phyloP scores from a whole-genome alignment of 1,284 basidiomycete genomes.

The Leccinum pachyderme region DNA sequence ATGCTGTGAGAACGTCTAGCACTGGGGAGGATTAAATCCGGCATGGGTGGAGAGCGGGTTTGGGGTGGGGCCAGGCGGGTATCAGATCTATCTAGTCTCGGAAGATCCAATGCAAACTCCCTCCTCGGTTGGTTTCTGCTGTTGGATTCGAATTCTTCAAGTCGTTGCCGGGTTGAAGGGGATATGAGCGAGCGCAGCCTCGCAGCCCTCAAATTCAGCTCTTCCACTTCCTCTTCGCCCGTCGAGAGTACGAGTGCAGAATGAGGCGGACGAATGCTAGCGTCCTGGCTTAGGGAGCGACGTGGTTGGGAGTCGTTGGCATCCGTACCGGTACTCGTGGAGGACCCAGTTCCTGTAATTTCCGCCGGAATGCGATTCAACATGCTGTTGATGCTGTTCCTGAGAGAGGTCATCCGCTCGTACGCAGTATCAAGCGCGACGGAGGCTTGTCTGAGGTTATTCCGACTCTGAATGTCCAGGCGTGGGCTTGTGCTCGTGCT shows the following conservation, averaged over 20 bases:
- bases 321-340: slow-evolving; percentile 5
- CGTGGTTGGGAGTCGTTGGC: slow-evolving; percentile 10
- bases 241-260: slow-evolving; percentile 34
- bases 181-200: slow-evolving; percentile 31
- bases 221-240: slow-evolving; percentile 24
- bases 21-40: slow-evolving; percentile 27
- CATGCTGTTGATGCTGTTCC: slow-evolving; percentile 42
- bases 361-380: slow-evolving; percentile 35
- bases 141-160: slow-evolving; percentile 32
- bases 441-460: slow-evolving; percentile 46
- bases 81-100: slow-evolving; percentile 12
- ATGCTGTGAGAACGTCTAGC: slow-evolving; percentile 15
- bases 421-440: slow-evolving; percentile 50
- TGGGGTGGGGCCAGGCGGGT: slow-evolving; percentile 10
- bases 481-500: slow-evolving; percentile 10
- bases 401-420: slow-evolving; percentile 49
- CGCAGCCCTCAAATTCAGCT: slow-evolving; percentile 27
- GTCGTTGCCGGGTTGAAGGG: slow-evolving; percentile 30
- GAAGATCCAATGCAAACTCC: slow-evolving; percentile 10
- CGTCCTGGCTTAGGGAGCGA: slow-evolving; percentile 18
- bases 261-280: slow-evolving; percentile 33
- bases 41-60: slow-evolving; percentile 32
- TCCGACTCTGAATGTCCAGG: slow-evolving; percentile 28
- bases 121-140: slow-evolving; percentile 11
- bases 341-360: slow-evolving; percentile 5